Evolutionary conservation across 129 eudicot genomes (phyloP).

Genomic region (Helichrysum umbraculigerum): DNA sequence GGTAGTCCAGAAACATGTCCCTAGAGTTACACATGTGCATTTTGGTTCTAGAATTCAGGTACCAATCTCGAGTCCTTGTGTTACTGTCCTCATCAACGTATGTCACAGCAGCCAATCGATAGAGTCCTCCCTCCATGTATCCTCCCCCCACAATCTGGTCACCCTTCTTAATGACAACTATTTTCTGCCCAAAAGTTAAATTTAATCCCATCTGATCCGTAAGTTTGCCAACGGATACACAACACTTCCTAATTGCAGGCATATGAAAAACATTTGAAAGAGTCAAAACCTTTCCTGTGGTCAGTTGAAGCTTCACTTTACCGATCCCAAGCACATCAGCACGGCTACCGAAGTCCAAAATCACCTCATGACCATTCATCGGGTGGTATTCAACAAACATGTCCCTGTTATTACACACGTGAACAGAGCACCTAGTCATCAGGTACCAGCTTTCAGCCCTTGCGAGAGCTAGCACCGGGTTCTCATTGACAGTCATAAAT

Average conservation of each 20-base stretch:
- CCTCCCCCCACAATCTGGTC: neutral
- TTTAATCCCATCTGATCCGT: neutral
- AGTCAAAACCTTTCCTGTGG: neutral
- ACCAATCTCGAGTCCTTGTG: neutral
- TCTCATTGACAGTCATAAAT: neutral
- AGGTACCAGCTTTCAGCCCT: constrained; percentile 11
- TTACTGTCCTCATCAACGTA: neutral
- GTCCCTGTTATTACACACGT: constrained; percentile 1
- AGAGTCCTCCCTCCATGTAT: neutral
- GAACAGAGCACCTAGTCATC: neutral
- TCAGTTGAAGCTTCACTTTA: neutral
- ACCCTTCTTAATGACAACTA: neutral
- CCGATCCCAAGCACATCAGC: constrained; percentile 10
- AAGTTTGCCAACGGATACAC: neutral
- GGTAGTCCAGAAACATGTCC: constrained; percentile 12
- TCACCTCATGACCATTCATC: neutral
- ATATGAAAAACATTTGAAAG: constrained; percentile 10
- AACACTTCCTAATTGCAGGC: constrained; percentile 1
- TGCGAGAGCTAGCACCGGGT: neutral
- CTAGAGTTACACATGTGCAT: neutral
- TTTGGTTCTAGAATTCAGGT: neutral
- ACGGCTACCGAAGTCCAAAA: neutral
- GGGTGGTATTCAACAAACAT: constrained; percentile 10
- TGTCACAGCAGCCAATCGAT: neutral
- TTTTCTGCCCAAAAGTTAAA: neutral